Evolutionary conservation across 2,329 filamentous ascomycete species (phyloP).

Genomic region (Amphichorda felina): DNA sequence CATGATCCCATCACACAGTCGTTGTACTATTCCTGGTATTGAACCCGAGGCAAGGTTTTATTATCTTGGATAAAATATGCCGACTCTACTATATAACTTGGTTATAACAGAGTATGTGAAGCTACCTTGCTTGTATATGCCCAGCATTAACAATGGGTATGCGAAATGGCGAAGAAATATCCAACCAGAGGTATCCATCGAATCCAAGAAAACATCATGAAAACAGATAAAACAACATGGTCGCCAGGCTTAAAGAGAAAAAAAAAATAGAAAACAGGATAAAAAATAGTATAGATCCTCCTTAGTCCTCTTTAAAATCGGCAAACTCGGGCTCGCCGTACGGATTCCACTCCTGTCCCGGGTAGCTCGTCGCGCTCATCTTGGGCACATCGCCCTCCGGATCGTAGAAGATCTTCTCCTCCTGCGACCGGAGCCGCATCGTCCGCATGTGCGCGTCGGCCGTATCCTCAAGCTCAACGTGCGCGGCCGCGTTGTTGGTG

Average conservation of each 20-base stretch:
- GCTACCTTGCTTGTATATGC: too few species aligned
- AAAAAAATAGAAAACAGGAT: not conserved
- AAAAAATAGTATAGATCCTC: not conserved
- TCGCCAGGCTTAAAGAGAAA: too few species aligned
- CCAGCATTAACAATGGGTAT: too few species aligned
- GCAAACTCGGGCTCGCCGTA: slow-evolving; percentile 23
- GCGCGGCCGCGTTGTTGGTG: not conserved
- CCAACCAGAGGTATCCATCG: not conserved
- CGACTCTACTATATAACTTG: too few species aligned
- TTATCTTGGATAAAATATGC: too few species aligned
- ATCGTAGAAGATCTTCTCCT: slow-evolving; percentile 40
- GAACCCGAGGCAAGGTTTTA: too few species aligned
- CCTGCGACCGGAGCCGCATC: slow-evolving; percentile 29
- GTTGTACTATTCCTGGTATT: too few species aligned
- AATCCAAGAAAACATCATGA: not conserved
- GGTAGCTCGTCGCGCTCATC: slow-evolving; percentile 59
- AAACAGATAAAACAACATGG: not conserved
- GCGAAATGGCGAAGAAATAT: too few species aligned
- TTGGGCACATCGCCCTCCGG: slow-evolving; percentile 29
- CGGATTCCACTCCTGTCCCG: slow-evolving; percentile 60
- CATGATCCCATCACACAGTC: too few species aligned
- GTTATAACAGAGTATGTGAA: too few species aligned
- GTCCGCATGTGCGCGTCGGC: slow-evolving; percentile 32
- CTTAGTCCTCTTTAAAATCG: slow-evolving; percentile 1
- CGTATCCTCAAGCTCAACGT: slow-evolving; percentile 24